Evolutionary conservation across 495 filamentous ascomycete genomes (phyloP), one percentile per base, ranked within the genome.

Genomic region (Podospora australis): DNA sequence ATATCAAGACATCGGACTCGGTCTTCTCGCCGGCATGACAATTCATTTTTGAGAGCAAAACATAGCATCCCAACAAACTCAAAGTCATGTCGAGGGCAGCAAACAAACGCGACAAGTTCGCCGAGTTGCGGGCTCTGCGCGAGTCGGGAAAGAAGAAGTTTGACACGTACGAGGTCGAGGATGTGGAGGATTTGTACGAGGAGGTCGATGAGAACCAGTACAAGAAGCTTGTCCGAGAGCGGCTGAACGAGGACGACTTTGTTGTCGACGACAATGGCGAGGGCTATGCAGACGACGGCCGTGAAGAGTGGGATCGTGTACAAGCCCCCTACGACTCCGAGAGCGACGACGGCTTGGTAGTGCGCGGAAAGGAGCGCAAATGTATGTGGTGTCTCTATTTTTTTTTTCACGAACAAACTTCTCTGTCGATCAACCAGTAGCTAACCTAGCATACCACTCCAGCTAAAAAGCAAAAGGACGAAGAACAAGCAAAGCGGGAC

Each of bases 171-270:
- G 69, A 96, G 64, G 78, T 97, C 49, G 78, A 86, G 64, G 82
- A 96, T 45, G 86, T 85, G 57, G 83, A 83, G 46, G 80, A 86
- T 43, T 72, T 98, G 32, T 98, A 96, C 69, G 91, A 96, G 47
- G 91, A 95, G 64, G 90, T 97, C 41, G 90, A 97, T 62, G 92
- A 98, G 56, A 90, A 95, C 58, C 85, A 86, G 40, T 98, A 98
- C 75, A 96, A 95, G 68, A 92, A 95, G 62, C 81, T 96, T 46
- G 89, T 98, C 32, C 79, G 91, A 29, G 80, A 84, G 36, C 85
- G 94, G 17, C 74, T 98, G 36, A 88, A 95, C 62, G 78, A 90
- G 60, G 92, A 98, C 63, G 92, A 98, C 69, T 98, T 98, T 50
- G 91, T 98, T 46, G 87, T 98, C 44, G 88, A 94, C 66, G 87